A percentile compares a stretch with the other conserved stretches of the same genome.
Evolutionary conservation across 2,329 filamentous ascomycete genomes (phyloP).

Genomic region (Alternaria sp.): DNA sequence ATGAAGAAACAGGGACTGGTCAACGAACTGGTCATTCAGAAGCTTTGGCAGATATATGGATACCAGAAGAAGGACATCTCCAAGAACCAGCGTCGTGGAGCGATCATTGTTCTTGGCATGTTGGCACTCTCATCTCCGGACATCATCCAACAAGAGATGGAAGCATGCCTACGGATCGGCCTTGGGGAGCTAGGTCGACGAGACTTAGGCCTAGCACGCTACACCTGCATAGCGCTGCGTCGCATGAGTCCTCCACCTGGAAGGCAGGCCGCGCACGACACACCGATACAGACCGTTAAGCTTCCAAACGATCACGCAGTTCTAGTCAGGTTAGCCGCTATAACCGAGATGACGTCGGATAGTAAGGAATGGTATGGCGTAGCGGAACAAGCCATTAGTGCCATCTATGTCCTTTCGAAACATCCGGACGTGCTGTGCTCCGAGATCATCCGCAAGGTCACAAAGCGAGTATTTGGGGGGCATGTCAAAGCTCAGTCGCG

Average conservation of each 20-base stretch:
- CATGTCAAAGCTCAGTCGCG: constrained; percentile 52
- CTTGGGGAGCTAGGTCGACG: constrained; percentile 80
- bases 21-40: constrained; percentile 83
- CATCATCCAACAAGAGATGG: constrained; percentile 93
- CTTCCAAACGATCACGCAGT: constrained; percentile 93
- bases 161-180: constrained; percentile 90
- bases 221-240: constrained; percentile 90
- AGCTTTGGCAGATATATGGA: constrained; percentile 97
- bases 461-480: constrained; percentile 77
- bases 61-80: constrained; percentile 91
- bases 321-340: constrained; percentile 78
- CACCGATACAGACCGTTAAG: constrained; percentile 67
- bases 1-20: constrained; percentile 97
- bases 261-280: constrained; percentile 72
- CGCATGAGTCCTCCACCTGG: constrained; percentile 79
- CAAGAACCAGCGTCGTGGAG: constrained; percentile 84
- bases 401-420: constrained; percentile 92
- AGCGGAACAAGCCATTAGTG: constrained; percentile 93
- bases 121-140: constrained; percentile 90
- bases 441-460: constrained; percentile 86
- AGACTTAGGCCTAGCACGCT: constrained; percentile 90
- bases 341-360: constrained; percentile 84
- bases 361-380: constrained; percentile 95
- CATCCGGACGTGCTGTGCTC: constrained; percentile 94
- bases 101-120: constrained; percentile 98